Evolutionary conservation across 768 basidiomycete genomes (phyloP), one percentile per base, ranked within the genome.

Genomic region (Boletus insuetus): DNA sequence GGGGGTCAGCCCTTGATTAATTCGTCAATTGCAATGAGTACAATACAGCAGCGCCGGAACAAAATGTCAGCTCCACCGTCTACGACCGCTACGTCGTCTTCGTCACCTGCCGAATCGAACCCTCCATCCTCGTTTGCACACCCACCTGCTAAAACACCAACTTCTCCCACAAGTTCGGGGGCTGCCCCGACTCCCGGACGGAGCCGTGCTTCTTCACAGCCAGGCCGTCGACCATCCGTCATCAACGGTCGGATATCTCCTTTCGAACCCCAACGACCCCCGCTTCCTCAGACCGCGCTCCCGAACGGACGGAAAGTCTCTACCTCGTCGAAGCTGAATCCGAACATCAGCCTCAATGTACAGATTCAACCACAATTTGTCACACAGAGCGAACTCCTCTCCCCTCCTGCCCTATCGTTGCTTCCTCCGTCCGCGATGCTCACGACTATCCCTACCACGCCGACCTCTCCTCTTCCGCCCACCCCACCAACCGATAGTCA

Each of bases 381-480:
- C 26, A 71, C 85, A 42, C 78, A 81, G 59, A 82, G 79, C 3
- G 83, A 82, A 56, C 68, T 82, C 12, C 68, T 77, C 38, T 77
- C 78, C 16, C 74, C 76, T 2, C 58, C 71, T 34, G 61, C 67
- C 11, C 49, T 70, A 31, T 65, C 75, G n/a, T 69, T 82, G 22
- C 73, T 78, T 38, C 79, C 78, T 7, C 78, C 73, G 10, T 55
- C 79, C 17, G 72, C 77, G 53, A 76, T 82, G 57, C 71, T 80
- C 43, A 74, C 75, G 34, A 84, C 81, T 61, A 75, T 87, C 12
- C 89, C 85, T 34, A 85, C 83, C 13, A 87, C 88, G 3, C 92
- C 91, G 7, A 80, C 79, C 42, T 92, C 91, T 3, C 89, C 91
- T 4, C 77, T 91, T 37, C 92, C 91, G 7, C 83, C 87, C 3